Evolutionary conservation across 2,329 filamentous ascomycete species (phyloP).

Genomic region (Claviceps arundinis): DNA sequence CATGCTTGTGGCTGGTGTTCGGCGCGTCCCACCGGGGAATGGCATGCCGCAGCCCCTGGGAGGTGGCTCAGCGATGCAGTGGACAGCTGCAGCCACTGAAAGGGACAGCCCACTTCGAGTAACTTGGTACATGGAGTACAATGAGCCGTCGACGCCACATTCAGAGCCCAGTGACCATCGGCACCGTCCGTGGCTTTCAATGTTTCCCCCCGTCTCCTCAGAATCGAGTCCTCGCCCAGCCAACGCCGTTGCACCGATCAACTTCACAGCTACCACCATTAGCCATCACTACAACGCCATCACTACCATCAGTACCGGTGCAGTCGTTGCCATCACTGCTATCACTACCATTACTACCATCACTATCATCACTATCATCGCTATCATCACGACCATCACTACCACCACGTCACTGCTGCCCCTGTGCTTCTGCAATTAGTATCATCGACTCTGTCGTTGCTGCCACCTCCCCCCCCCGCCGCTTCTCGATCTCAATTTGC

Average conservation of each 20-base stretch:
- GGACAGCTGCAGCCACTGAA: too few species aligned
- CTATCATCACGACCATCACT: neutral
- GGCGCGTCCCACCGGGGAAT: too few species aligned
- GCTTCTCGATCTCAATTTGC: neutral
- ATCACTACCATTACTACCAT: neutral
- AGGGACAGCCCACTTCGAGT: too few species aligned
- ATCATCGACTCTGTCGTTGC: neutral
- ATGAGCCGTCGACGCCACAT: neutral
- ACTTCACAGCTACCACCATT: neutral
- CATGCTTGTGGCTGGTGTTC: too few species aligned
- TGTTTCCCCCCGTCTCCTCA: neutral
- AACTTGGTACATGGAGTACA: too few species aligned
- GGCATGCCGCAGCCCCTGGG: too few species aligned
- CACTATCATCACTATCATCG: neutral
- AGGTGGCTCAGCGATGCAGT: too few species aligned
- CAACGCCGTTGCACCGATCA: conserved; percentile 3
- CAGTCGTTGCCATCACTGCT: neutral
- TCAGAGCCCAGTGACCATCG: neutral
- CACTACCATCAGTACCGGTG: neutral
- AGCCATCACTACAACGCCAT: neutral
- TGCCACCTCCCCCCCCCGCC: neutral
- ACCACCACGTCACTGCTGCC: neutral
- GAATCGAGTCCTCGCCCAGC: neutral
- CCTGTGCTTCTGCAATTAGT: conserved; percentile 1
- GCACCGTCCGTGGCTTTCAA: neutral